phyloP scores from a whole-genome alignment of 1,139 yeast species.

The Protomyces inouyei region DNA sequence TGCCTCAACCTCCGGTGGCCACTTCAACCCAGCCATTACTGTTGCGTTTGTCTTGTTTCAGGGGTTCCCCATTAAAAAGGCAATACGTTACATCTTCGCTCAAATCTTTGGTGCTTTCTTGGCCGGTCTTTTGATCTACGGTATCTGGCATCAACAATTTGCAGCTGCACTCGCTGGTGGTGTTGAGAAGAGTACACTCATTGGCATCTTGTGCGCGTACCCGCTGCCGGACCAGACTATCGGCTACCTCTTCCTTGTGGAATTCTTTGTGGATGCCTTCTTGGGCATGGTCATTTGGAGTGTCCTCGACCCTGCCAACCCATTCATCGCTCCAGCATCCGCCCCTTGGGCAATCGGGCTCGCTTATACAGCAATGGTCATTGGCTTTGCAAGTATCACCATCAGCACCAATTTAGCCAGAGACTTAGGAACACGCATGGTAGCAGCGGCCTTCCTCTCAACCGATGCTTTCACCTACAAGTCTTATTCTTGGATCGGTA shows the following conservation, averaged over 20 bases:
- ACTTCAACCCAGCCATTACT: slow-evolving; percentile 46
- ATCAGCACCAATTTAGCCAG: slow-evolving; percentile 23
- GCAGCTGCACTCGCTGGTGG: slow-evolving; percentile 3
- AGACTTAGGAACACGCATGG: slow-evolving; percentile 23
- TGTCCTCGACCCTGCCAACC: slow-evolving; percentile 25
- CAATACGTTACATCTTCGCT: slow-evolving; percentile 43
- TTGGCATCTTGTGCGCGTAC: slow-evolving; percentile 16
- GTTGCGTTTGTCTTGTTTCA: slow-evolving; percentile 43
- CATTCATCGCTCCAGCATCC: slow-evolving; percentile 24
- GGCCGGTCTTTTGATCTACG: slow-evolving; percentile 44
- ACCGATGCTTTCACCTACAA: slow-evolving; percentile 13
- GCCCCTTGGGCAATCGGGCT: slow-evolving; percentile 24
- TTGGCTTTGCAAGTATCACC: slow-evolving; percentile 15
- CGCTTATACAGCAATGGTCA: slow-evolving; percentile 17
- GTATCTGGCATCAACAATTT: slow-evolving; percentile 36
- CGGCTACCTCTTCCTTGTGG: slow-evolving; percentile 23
- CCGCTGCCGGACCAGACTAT: slow-evolving; percentile 15
- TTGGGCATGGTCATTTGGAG: slow-evolving; percentile 19
- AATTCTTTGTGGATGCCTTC: slow-evolving; percentile 19
- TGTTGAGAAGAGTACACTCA: not conserved
- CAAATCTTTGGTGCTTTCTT: slow-evolving; percentile 45
- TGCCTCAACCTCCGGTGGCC: slow-evolving; percentile 49
- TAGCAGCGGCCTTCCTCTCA: slow-evolving; percentile 18
- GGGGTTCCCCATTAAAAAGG: slow-evolving; percentile 45
- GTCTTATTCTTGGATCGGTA: slow-evolving; percentile 19